Conservation (phyloP, 805 yeast genomes). For the Candida ipomoeae region DNA sequence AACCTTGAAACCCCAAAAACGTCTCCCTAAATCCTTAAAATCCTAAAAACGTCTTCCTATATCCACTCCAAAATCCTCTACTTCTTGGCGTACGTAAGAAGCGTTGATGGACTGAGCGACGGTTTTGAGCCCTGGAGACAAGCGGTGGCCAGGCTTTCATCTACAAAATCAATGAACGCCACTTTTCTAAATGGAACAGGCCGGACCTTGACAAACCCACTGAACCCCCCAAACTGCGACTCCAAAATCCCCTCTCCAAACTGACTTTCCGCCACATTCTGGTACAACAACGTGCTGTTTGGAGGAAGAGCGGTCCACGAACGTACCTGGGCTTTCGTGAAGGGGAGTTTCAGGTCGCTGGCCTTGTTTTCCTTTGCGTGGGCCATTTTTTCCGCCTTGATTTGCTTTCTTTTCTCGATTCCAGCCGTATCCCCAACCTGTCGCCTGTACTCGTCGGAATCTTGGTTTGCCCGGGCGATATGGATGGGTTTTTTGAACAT, state of each 20-base stretch:
- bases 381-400: slow-evolving; percentile 20
- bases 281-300: slow-evolving; percentile 63
- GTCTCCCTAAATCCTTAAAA: too few species aligned
- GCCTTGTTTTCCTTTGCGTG: background rate
- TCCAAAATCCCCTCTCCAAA: slow-evolving; percentile 29
- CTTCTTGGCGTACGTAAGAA: slow-evolving; percentile 35
- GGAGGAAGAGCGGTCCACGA: slow-evolving; percentile 50
- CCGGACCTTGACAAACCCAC: slow-evolving; percentile 66
- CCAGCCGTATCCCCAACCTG: slow-evolving; percentile 7
- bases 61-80: slow-evolving; percentile 4
- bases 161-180: slow-evolving; percentile 77
- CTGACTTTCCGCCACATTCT: slow-evolving; percentile 50
- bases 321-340: slow-evolving; percentile 14
- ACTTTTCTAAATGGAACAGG: slow-evolving; percentile 62
- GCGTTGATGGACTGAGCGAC: background rate
- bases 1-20: too few species aligned
- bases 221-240: slow-evolving; percentile 48
- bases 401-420: slow-evolving; percentile 17
- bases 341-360: background rate
- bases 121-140: slow-evolving; percentile 20
- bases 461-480: slow-evolving; percentile 39
- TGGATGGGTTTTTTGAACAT: slow-evolving; percentile 48
- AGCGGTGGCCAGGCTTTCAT: slow-evolving; percentile 46
- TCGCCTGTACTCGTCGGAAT: slow-evolving; percentile 38
- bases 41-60: too few species aligned